Evolutionary conservation across 1,284 basidiomycete species (phyloP).

Genomic region (Malassezia japonica): DNA sequence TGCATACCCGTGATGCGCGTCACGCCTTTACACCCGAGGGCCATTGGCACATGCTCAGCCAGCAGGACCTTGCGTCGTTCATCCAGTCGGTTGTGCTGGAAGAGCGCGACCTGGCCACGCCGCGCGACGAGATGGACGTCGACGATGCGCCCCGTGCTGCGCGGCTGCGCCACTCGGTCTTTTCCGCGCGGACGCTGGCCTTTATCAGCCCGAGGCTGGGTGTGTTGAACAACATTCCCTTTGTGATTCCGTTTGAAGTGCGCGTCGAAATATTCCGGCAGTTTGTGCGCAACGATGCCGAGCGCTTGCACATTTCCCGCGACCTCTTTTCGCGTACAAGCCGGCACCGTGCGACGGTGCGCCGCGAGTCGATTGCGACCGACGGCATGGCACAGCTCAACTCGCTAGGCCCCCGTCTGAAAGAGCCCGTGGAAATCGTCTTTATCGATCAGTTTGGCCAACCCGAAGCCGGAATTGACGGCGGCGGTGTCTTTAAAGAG

Average conservation of each 20-base stretch:
- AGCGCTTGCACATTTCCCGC: conserved; percentile 13
- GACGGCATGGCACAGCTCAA: conserved; percentile 70
- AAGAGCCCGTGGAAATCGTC: conserved; percentile 69
- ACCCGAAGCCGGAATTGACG: conserved; percentile 83
- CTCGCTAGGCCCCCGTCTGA: conserved; percentile 61
- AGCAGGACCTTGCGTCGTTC: conserved; percentile 71
- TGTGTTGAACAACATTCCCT: conserved; percentile 89
- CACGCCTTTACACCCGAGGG: conserved; percentile 48
- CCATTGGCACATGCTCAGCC: conserved; percentile 71
- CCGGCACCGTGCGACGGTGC: conserved; percentile 55
- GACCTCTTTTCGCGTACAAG: conserved; percentile 18
- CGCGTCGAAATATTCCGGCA: conserved; percentile 71
- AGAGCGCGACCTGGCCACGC: conserved; percentile 28
- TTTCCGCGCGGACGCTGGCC: conserved; percentile 59
- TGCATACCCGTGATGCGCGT: conserved; percentile 37
- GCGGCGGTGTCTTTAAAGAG: conserved; percentile 95
- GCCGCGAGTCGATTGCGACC: conserved; percentile 66
- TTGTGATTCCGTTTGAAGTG: conserved; percentile 84
- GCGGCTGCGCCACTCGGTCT: neutral
- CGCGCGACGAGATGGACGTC: conserved; percentile 9
- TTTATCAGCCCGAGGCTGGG: conserved; percentile 73
- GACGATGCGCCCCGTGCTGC: neutral
- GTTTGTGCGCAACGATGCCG: conserved; percentile 28
- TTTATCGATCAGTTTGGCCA: conserved; percentile 84
- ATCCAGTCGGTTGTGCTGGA: conserved; percentile 68